Conservation (phyloP, 345 rosid species). For the Bruguiera parviflora region DNA sequence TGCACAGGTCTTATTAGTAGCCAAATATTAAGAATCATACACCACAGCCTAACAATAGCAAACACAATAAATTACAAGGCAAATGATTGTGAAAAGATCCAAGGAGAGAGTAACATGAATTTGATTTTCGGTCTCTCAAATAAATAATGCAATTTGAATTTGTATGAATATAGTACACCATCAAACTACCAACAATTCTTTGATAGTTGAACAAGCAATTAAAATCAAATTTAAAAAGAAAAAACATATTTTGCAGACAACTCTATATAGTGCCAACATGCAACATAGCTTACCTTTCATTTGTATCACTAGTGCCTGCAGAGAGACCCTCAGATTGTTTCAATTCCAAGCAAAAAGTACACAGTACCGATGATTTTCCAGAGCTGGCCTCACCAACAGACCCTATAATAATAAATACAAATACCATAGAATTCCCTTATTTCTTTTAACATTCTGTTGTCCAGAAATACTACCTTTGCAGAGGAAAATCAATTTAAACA, state of each 20-base stretch:
- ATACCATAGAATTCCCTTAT: not conserved
- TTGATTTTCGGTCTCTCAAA: not conserved
- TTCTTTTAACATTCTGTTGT: no score
- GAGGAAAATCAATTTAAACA: not conserved
- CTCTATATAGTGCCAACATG: not conserved
- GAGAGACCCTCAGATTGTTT: conserved; percentile 33
- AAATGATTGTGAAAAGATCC: no score
- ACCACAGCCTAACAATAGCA: no score
- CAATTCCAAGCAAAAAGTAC: conserved; percentile 50
- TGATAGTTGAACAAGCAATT: no score
- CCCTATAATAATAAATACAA: conserved; percentile 33
- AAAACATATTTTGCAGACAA: no score
- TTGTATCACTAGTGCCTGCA: conserved; percentile 23
- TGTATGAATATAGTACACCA: not conserved
- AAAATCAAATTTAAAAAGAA: not conserved
- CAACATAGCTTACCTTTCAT: conserved; percentile 31
- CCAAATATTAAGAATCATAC: no score
- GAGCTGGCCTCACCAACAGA: conserved; percentile 26
- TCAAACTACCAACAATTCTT: no score
- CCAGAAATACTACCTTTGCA: not conserved
- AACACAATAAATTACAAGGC: no score
- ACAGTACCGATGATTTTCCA: conserved; percentile 41
- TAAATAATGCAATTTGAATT: not conserved
- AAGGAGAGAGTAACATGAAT: not conserved
- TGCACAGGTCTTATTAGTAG: no score